These are phyloP conservation scores for Phytophthora multivora DNA, from an alignment of 352 stramenopile species.

Conservation along the genomic window DNA sequence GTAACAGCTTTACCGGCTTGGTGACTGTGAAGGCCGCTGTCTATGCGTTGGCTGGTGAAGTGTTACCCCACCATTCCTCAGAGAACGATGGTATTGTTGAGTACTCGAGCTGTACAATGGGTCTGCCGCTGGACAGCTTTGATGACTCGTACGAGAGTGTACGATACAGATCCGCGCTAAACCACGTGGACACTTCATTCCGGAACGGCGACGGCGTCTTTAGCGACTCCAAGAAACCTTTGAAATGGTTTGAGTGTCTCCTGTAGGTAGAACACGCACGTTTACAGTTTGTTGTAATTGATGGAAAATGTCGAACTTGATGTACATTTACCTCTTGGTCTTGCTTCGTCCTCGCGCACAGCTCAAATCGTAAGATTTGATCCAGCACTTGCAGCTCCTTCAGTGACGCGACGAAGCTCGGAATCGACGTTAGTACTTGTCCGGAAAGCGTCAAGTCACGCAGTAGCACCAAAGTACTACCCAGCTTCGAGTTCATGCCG, in stretches of 20 bases:
- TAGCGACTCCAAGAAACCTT: conserved; percentile 51
- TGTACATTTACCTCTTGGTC: no score
- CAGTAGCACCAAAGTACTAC: conserved; percentile 9
- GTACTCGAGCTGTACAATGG: conserved; percentile 49
- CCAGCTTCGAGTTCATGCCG: conserved; percentile 22
- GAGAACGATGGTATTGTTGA: conserved; percentile 58
- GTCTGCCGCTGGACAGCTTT: conserved; percentile 37
- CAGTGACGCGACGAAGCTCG: conserved; percentile 23
- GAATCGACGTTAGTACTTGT: conserved; percentile 19
- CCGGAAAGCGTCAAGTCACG: conserved; percentile 20
- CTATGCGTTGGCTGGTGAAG: conserved; percentile 34
- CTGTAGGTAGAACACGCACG: conserved; percentile 31
- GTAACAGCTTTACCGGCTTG: conserved; percentile 38
- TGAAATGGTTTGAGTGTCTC: conserved; percentile 77
- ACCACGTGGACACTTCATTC: conserved; percentile 66
- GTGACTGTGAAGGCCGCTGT: conserved; percentile 33
- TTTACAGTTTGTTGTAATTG: conserved; percentile 17
- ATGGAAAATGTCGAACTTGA: conserved; percentile 10
- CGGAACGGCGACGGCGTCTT: conserved; percentile 62
- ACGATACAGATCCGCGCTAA: conserved; percentile 55
- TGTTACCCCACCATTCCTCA: conserved; percentile 37
- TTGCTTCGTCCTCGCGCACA: no score
- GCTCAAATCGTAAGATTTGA: conserved; percentile 12
- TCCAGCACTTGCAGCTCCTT: conserved; percentile 34
- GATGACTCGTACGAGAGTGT: conserved; percentile 37